These are phyloP conservation scores for Calonectria naviculata DNA, from an alignment of 2,329 filamentous ascomycete species.

Conservation along the genomic window DNA sequence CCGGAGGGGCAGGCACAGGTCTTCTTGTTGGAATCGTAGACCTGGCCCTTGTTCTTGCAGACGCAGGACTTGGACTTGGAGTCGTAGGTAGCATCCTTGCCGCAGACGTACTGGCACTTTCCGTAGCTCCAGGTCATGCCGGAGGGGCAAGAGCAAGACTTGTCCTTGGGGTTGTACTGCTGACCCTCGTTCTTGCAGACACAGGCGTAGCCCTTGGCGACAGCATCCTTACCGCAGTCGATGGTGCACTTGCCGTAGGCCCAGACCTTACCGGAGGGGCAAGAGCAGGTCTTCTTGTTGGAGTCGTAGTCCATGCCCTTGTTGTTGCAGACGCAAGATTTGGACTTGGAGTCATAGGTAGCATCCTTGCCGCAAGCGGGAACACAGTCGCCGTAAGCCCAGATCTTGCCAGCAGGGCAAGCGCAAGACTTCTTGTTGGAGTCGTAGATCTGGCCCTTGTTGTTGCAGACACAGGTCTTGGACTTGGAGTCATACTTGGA, in stretches of 20 bases:
- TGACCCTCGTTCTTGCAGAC: slow-evolving; percentile 35
- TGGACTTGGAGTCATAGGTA: not conserved
- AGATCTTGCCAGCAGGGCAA: not conserved
- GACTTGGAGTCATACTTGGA: not conserved
- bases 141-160: slow-evolving; percentile 32
- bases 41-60: not conserved
- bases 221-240: slow-evolving; percentile 29
- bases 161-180: slow-evolving; percentile 28
- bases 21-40: not conserved
- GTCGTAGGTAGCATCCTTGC: not conserved
- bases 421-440: not conserved
- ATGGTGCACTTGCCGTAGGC: not conserved
- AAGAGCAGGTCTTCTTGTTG: not conserved
- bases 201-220: slow-evolving; percentile 31
- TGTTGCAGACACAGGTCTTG: not conserved
- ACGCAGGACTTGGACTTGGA: not conserved
- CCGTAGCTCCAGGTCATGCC: slow-evolving; percentile 12
- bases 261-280: not conserved
- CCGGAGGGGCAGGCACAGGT: not conserved
- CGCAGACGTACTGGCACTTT: not conserved
- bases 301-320: slow-evolving; percentile 12
- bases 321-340: not conserved
- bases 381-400: not conserved
- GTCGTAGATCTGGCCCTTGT: slow-evolving; percentile 8
- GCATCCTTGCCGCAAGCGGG: not conserved